Evolutionary conservation across 768 basidiomycete species (phyloP).

Genomic region (Leccinum incarnatum): DNA sequence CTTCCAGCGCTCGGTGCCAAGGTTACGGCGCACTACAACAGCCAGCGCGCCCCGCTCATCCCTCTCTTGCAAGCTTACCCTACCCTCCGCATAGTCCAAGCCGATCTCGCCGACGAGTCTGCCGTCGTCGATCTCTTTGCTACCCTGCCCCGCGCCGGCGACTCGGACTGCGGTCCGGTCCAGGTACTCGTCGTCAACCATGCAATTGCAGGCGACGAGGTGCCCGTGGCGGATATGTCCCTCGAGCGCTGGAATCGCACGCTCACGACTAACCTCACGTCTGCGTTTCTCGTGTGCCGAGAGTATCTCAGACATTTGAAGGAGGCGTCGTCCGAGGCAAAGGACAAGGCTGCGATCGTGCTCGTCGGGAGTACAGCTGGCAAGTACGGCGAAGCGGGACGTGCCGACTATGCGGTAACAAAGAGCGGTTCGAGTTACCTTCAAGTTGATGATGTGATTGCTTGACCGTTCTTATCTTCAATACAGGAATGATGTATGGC

Average conservation of each 20-base stretch:
- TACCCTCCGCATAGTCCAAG: constrained; percentile 38
- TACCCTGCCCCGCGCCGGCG: constrained; percentile 24
- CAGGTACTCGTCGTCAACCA: constrained; percentile 65
- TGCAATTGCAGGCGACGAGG: constrained; percentile 45
- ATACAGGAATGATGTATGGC: constrained; percentile 66
- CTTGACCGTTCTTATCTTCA: neutral
- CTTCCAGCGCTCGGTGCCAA: constrained; percentile 56
- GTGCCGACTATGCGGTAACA: constrained; percentile 60
- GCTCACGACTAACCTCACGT: constrained; percentile 59
- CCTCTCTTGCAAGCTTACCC: constrained; percentile 39
- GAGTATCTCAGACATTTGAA: constrained; percentile 54
- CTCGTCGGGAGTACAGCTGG: constrained; percentile 69
- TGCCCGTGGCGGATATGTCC: constrained; percentile 53
- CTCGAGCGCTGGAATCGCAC: constrained; percentile 62
- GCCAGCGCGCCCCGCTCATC: constrained; percentile 41
- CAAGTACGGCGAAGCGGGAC: constrained; percentile 63
- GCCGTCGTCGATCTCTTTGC: constrained; percentile 51
- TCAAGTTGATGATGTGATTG: neutral
- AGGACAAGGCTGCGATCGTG: constrained; percentile 55
- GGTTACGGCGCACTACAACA: constrained; percentile 69
- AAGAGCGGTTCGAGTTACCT: constrained; percentile 54
- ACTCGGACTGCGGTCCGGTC: constrained; percentile 40
- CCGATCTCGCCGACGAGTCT: constrained; percentile 53
- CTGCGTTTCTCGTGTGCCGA: constrained; percentile 58
- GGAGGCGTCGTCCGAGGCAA: constrained; percentile 34